Conservation (phyloP, 169 alveolate genomes). For the Neospora caninum region DNA sequence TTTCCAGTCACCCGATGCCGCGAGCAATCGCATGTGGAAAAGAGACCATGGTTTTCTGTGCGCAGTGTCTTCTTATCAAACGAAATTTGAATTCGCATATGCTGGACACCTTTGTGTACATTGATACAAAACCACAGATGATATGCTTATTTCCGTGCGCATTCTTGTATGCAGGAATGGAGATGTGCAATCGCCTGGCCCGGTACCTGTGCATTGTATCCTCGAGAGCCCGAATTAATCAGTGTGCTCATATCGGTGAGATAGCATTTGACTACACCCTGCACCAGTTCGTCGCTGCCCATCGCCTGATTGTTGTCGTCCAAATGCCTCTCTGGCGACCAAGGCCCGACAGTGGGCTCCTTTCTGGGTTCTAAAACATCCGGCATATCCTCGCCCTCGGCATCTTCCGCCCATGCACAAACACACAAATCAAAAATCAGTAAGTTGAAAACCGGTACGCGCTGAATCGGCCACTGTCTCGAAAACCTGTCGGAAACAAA, state of each 20-base stretch:
- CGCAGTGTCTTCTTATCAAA: no score
- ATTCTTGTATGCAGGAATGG: no score
- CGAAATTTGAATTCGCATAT: no score
- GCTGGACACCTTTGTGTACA: no score
- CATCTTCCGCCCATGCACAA: background rate
- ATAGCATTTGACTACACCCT: background rate
- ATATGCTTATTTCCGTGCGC: no score
- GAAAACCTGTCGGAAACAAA: no score
- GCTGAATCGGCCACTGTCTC: no score
- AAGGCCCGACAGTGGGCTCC: background rate
- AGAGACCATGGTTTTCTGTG: no score
- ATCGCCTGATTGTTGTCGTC: background rate
- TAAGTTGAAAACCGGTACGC: no score
- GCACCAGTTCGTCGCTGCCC: background rate
- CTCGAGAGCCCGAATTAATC: background rate
- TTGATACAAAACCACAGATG: no score
- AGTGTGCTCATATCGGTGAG: background rate
- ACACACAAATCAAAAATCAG: background rate
- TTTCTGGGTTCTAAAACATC: background rate
- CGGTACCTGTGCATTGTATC: background rate
- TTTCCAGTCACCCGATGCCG: no score
- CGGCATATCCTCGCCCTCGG: background rate
- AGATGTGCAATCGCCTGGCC: background rate
- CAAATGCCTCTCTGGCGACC: background rate
- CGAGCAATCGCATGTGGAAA: no score